Evolutionary conservation across 768 basidiomycete genomes (phyloP).

Genomic region (Lepiota venenata): DNA sequence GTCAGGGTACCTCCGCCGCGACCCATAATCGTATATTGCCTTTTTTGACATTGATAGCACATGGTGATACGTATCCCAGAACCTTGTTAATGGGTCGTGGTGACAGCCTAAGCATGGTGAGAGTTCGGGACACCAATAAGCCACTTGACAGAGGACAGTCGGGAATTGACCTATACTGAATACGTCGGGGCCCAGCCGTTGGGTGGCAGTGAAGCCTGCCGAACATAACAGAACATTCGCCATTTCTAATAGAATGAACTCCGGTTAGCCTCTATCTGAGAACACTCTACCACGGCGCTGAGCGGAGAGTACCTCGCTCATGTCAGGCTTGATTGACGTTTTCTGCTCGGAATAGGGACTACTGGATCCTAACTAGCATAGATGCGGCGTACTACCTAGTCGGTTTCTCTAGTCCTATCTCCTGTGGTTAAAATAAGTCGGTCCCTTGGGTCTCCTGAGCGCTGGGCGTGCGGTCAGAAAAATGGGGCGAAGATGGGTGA

Average conservation of each 20-base stretch:
- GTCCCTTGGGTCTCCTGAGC: background rate
- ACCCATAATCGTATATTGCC: background rate
- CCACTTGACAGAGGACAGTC: no score
- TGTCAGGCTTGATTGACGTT: conserved; percentile 1
- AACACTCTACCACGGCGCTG: background rate
- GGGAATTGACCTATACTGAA: no score
- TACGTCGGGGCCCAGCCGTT: no score
- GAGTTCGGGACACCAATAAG: background rate
- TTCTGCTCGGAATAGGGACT: conserved; percentile 9
- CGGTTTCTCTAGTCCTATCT: background rate
- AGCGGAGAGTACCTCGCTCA: background rate
- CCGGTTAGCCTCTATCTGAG: background rate
- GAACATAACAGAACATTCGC: no score
- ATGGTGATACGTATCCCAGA: background rate
- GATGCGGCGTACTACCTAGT: background rate
- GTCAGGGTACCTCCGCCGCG: background rate
- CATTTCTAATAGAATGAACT: background rate
- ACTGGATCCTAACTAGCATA: background rate
- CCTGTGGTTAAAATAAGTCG: background rate
- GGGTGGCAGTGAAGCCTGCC: no score
- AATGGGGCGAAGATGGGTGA: no score
- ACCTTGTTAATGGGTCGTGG: conserved; percentile 1
- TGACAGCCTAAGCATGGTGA: background rate
- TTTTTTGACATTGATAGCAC: background rate
- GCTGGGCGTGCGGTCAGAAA: background rate